A percentile compares a stretch with the other conserved stretches of the same genome.
Evolutionary conservation across 148 eudicot species (phyloP).

Genomic region (Cornus controversa): DNA sequence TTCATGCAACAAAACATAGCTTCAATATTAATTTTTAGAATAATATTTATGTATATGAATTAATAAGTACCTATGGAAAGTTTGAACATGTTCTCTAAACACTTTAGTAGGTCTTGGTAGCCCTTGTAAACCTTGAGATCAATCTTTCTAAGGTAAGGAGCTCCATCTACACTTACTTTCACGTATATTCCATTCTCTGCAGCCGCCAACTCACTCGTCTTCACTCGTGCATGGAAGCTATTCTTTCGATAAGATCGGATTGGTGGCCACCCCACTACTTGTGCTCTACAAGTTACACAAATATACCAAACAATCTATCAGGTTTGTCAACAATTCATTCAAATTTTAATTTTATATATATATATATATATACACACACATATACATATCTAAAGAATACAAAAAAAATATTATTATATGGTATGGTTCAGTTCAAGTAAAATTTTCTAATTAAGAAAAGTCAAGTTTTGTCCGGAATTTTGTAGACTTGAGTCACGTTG

Average conservation of each 20-base stretch:
- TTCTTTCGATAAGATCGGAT: conserved; percentile 48
- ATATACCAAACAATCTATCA: not conserved
- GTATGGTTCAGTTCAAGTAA: too few relatives aligned
- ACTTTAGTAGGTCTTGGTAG: conserved; percentile 46
- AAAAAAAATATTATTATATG: too few relatives aligned
- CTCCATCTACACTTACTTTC: conserved; percentile 71
- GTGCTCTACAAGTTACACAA: conserved; percentile 40
- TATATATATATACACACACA: too few relatives aligned
- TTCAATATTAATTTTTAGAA: too few relatives aligned
- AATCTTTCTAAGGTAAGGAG: conserved; percentile 60
- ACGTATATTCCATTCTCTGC: conserved; percentile 41
- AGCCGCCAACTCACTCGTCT: conserved; percentile 38
- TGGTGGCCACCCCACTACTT: conserved; percentile 73
- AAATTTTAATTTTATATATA: too few relatives aligned
- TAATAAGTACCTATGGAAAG: conserved; percentile 42
- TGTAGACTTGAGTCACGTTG: too few relatives aligned
- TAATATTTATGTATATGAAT: too few relatives aligned
- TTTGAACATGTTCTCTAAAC: conserved; percentile 61
- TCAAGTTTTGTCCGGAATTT: too few relatives aligned
- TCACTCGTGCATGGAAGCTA: conserved; percentile 26
- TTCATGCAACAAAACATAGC: too few relatives aligned
- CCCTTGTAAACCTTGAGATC: conserved; percentile 49
- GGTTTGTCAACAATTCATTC: not conserved
- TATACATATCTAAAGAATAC: too few relatives aligned
- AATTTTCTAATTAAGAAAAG: too few relatives aligned